Base-by-base conservation (phyloP, 345 rosid genomes). In the Citrus glauca region DNA sequence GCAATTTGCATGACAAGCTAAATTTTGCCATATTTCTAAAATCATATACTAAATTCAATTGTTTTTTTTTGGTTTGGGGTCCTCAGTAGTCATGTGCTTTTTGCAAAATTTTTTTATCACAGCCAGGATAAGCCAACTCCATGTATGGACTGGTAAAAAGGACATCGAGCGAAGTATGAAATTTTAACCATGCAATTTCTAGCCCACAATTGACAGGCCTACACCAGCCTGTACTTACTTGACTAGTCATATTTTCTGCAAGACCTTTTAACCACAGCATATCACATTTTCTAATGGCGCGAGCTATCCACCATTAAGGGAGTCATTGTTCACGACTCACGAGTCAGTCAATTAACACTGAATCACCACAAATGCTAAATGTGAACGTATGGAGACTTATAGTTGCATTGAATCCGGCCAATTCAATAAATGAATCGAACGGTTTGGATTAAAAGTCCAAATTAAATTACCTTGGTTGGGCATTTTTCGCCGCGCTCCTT, bases 401-500 rank as follows among this genome's bases (percentile, higher is more conserved):
- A 20, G 69, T 19, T 35, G 22, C 37, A 63, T 19, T 66, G 37
- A 7, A 63, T 67, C 30, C 24, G 19, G 53, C 40, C 32, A 16
- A 45, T 67, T 27, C 2, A 7, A 2, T 9, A 25, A 55, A 30
- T 63, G 24, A 57, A 72, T 62, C n/a, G 69, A 77, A 66, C 79
- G 79, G 82, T 66, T 6, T 6, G 42, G 78, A 79, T 66, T 55
- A 11, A 40, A 42, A 24, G 4, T 10, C 25, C 24, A 45, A 45
- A 11, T 45, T 11, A 45, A 45, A 45, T 72, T 73, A 95, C 99
- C 97, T 96, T 96, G 20, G 97, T 90, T 82, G 99, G 99, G 81
- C 99, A 96, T 86, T 96, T 96, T 70, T 96, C 98, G 62, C 99
- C 99, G 4, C 95, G 92, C 72, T 96, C 97, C 80, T 94, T 94